These are phyloP conservation scores for Quercus robur DNA, from an alignment of 306 rosid genomes.

Conservation along the genomic window DNA sequence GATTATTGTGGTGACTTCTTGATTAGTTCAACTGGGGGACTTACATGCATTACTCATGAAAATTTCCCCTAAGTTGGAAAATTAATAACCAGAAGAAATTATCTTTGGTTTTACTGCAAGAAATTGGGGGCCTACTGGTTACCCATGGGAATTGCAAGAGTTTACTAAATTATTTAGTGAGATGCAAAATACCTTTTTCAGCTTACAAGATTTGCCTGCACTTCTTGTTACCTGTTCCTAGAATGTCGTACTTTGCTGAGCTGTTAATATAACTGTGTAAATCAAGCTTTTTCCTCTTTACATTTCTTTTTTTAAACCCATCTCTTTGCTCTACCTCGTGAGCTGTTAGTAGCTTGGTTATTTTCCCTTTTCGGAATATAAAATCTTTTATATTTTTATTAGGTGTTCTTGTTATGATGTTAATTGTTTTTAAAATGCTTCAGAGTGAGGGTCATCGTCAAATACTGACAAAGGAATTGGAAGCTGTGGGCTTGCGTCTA, in stretches of 20 bases:
- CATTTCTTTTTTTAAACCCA: neutral
- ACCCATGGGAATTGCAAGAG: neutral
- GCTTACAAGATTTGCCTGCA: neutral
- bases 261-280: neutral
- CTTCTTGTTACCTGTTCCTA: neutral
- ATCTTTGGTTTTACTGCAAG: neutral
- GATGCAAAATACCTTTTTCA: neutral
- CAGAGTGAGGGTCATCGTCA: constrained; percentile 99
- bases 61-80: neutral
- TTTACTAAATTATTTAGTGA: too few species aligned
- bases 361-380: neutral
- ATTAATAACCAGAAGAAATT: neutral
- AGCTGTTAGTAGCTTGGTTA: neutral
- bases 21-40: neutral
- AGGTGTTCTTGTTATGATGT: constrained; percentile 10
- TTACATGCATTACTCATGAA: neutral
- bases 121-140: neutral
- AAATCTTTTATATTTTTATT: neutral
- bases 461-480: constrained; percentile 93
- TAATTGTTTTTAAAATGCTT: constrained; percentile 10
- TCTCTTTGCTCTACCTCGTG: neutral
- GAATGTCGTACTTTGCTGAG: neutral
- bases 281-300: neutral
- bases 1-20: constrained; percentile 1
- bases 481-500: constrained; percentile 96